Evolutionary conservation across 1,139 yeast genomes (phyloP).

Genomic region (Magnusiomyces tetraspermus): DNA sequence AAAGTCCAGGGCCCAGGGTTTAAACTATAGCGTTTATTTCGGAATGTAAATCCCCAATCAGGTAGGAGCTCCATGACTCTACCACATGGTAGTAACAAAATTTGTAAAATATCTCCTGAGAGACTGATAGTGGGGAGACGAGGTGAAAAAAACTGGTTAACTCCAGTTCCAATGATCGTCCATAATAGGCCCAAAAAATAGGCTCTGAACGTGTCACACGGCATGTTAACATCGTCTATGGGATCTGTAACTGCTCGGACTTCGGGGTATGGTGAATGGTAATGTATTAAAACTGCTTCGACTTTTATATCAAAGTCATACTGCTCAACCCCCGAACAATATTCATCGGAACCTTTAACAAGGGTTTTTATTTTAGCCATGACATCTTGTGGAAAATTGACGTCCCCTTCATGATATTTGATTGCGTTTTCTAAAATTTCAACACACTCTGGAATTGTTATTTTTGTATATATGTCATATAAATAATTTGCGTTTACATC

Average conservation of each 20-base stretch:
- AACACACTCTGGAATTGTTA: conserved; percentile 37
- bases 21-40: conserved; percentile 34
- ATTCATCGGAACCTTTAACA: conserved; percentile 19
- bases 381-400: conserved; percentile 40
- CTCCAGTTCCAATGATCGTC: conserved; percentile 47
- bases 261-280: conserved; percentile 43
- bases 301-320: conserved; percentile 31
- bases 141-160: conserved; percentile 48
- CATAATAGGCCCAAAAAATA: conserved; percentile 47
- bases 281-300: conserved; percentile 38
- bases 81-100: conserved; percentile 50
- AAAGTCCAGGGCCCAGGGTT: conserved; percentile 57
- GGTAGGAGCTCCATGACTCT: conserved; percentile 36
- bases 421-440: conserved; percentile 37
- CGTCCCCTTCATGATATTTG: conserved; percentile 40
- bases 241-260: conserved; percentile 42
- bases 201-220: conserved; percentile 43
- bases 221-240: conserved; percentile 36
- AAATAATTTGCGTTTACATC: conserved; percentile 27
- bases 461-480: conserved; percentile 34
- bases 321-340: conserved; percentile 10
- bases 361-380: conserved; percentile 28
- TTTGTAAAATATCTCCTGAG: conserved; percentile 42
- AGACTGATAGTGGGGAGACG: conserved; percentile 44
- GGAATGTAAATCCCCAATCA: conserved; percentile 37